phyloP scores from a whole-genome alignment of 345 rosid genomes.

The Eutrema yunnanense region DNA sequence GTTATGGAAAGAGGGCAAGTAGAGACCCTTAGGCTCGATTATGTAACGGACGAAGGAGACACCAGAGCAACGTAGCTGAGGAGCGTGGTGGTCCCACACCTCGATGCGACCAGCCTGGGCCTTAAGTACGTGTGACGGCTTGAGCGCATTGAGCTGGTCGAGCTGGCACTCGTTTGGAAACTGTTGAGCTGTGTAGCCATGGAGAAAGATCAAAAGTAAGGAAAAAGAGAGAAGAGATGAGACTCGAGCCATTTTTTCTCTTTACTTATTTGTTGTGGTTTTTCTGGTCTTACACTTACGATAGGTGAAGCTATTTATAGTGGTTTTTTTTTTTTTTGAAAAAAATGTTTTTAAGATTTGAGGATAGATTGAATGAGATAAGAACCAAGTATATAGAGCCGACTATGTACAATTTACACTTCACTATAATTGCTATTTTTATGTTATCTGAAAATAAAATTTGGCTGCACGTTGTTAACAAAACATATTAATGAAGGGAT shows the following conservation, averaged over 20 bases:
- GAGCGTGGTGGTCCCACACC: constrained; percentile 46
- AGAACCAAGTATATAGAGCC: too few relatives aligned
- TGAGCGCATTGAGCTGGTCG: constrained; percentile 40
- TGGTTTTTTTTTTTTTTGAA: too few relatives aligned
- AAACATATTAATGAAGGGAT: too few relatives aligned
- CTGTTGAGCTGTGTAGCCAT: constrained; percentile 38
- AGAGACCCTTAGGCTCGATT: constrained; percentile 50
- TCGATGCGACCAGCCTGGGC: constrained; percentile 53
- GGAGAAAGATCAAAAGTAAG: constrained; percentile 37
- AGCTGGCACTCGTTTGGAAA: constrained; percentile 45
- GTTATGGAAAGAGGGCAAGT: constrained; percentile 42
- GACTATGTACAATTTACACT: too few relatives aligned
- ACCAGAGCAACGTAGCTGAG: constrained; percentile 60
- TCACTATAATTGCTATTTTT: too few relatives aligned
- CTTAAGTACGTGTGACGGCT: constrained; percentile 42
- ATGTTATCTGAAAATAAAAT: too few relatives aligned
- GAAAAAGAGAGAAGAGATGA: constrained; percentile 31
- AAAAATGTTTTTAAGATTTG: too few relatives aligned
- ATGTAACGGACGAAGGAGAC: constrained; percentile 37
- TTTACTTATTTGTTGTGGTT: too few relatives aligned
- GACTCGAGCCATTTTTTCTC: constrained; percentile 26
- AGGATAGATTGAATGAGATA: too few relatives aligned
- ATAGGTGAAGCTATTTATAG: too few relatives aligned
- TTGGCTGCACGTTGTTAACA: too few relatives aligned
- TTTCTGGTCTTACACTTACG: too few relatives aligned